A percentile compares a stretch with the other conserved stretches of the same genome.
Evolutionary conservation across 2,329 filamentous ascomycete species (phyloP).

Genomic region (Talaromyces sp.): DNA sequence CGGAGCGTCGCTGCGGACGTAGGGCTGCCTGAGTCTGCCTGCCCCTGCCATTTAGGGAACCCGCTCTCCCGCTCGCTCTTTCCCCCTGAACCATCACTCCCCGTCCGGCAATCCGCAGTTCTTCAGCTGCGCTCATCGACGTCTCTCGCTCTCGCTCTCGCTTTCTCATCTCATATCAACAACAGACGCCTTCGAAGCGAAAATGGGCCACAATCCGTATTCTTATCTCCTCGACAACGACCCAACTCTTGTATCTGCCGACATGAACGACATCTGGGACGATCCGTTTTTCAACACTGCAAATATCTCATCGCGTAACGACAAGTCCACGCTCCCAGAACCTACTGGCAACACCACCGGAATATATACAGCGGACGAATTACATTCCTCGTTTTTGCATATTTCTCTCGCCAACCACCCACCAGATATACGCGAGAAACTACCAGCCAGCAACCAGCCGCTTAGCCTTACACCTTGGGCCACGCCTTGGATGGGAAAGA

Average conservation of each 20-base stretch:
- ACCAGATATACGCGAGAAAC: not conserved
- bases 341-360: not conserved
- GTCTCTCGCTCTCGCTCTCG: not conserved
- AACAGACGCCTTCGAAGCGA: not conserved
- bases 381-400: not conserved
- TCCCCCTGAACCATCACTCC: not conserved
- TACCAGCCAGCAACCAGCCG: not conserved
- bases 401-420: not conserved
- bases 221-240: not conserved
- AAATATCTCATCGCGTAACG: not conserved
- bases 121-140: no score
- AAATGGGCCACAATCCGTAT: not conserved
- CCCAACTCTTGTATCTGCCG: not conserved
- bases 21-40: not conserved
- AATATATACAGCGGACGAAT: not conserved
- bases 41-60: not conserved
- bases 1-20: constrained; percentile 19
- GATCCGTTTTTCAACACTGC: not conserved
- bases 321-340: not conserved
- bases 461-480: not conserved
- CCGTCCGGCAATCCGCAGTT: not conserved
- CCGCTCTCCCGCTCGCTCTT: not conserved
- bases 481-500: not conserved
- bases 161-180: not conserved
- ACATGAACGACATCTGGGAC: not conserved